Evolutionary conservation across 768 basidiomycete genomes (phyloP), one percentile per base, ranked within the genome.

Genomic region (Trametes cingulata): DNA sequence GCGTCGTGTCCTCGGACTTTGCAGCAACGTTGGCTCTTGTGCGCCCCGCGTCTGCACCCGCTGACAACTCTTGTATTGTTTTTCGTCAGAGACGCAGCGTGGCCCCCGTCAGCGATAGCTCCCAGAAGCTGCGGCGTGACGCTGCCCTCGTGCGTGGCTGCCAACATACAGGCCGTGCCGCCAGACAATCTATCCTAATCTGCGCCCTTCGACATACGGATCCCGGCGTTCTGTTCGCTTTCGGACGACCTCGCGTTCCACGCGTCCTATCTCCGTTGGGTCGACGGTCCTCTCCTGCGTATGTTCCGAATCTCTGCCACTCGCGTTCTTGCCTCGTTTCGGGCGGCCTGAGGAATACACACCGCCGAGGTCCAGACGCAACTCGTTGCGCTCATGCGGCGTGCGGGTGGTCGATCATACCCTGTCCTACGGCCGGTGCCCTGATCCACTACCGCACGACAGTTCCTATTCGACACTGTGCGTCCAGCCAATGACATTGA

Each of bases 141-240:
- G 37, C 40, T n/a, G 15, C 4, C 27, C 46, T n/a, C 41, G 33
- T 43, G 29, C 47, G n/a, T 52, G 40, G 17, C 45, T 15, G 19
- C 39, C 46, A 5, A 49, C 37, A 37, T 49, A 56, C 37, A 41
- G 37, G 48, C 20, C 41, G 6, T 54, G 52, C 59, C 59, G 52
- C 49, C 20, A 47, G 24, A 24, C 52, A 60, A 60, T 60, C 47
- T 60, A 60, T 55, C 53, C 52, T 42, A 41, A 53, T 53, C 15
- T n/a, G 41, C 52, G 33, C 46, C 39, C 47, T n/a, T 20, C 36
- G 36, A 22, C 37, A 22, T 20, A 24, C 46, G 17, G 10, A 14
- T 22, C 27, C n/a, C 9, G 4, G 10, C 35, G 22, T 56, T 56
- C 55, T 56, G 39, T 49, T 60, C 59, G 39, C 4, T 22, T 64